phyloP scores from a whole-genome alignment of 2,329 filamentous ascomycete genomes.

The Aureobasidium sp. region DNA sequence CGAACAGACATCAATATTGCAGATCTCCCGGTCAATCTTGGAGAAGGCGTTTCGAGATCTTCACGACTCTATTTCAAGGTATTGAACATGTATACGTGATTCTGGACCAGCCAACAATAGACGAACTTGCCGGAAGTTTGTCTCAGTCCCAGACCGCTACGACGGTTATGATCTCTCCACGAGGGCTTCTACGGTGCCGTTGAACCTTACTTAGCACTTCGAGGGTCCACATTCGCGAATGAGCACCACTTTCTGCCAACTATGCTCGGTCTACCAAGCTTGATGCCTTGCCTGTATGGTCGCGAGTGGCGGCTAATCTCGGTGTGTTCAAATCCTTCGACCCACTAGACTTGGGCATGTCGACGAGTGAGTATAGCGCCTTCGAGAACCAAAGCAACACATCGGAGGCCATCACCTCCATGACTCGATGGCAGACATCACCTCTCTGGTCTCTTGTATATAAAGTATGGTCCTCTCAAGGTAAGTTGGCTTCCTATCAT shows the following conservation, averaged over 20 bases:
- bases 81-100: not conserved
- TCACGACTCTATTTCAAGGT: not conserved
- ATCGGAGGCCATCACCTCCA: not conserved
- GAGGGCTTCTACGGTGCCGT: conserved; percentile 5
- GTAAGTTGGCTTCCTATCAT: not conserved
- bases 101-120: not conserved
- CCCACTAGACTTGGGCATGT: not conserved
- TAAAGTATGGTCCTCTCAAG: not conserved
- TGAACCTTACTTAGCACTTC: not conserved
- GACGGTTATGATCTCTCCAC: not conserved
- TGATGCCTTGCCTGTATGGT: not conserved
- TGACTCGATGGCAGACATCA: not conserved
- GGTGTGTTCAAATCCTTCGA: not conserved
- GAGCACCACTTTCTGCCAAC: conserved; percentile 9
- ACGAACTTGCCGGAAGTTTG: not conserved
- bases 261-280: not conserved
- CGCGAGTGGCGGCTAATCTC: not conserved
- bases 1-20: not conserved
- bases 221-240: not conserved
- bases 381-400: not conserved
- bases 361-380: conserved; percentile 6
- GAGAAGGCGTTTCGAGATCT: not conserved
- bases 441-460: not conserved
- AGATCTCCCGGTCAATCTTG: conserved; percentile 4
- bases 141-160: conserved; percentile 6